These are phyloP conservation scores for Alternaria metachromatica DNA, from an alignment of 2,329 filamentous ascomycete genomes.

Conservation along the genomic window DNA sequence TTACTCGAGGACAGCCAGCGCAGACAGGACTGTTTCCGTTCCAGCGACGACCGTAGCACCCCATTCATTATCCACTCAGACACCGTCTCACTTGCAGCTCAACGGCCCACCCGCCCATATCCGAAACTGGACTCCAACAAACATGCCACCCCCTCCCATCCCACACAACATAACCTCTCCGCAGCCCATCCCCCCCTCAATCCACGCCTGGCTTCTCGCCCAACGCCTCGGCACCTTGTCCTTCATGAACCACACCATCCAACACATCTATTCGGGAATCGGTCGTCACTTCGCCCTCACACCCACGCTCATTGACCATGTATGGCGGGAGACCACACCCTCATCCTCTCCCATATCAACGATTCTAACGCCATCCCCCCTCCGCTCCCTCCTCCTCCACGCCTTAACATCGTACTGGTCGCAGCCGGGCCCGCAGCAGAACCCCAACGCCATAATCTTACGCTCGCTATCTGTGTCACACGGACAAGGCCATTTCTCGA, in stretches of 20 bases:
- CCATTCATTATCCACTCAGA: not conserved
- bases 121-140: not conserved
- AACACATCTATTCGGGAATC: constrained; percentile 13
- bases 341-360: not conserved
- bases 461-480: not conserved
- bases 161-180: not conserved
- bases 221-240: constrained; percentile 6
- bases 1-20: not conserved
- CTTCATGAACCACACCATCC: constrained; percentile 26
- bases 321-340: constrained; percentile 13
- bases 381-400: constrained; percentile 21
- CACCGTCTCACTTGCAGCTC: not conserved
- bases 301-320: constrained; percentile 12
- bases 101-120: not conserved
- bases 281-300: constrained; percentile 19
- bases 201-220: constrained; percentile 27
- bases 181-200: constrained; percentile 3
- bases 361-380: not conserved
- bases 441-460: not conserved
- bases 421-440: not conserved
- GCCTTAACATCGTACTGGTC: constrained; percentile 17
- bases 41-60: not conserved
- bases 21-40: not conserved
- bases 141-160: not conserved
- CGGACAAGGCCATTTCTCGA: not conserved